Base-by-base conservation (phyloP, 164 flowering plant species). In the Magnolia officinalis region DNA sequence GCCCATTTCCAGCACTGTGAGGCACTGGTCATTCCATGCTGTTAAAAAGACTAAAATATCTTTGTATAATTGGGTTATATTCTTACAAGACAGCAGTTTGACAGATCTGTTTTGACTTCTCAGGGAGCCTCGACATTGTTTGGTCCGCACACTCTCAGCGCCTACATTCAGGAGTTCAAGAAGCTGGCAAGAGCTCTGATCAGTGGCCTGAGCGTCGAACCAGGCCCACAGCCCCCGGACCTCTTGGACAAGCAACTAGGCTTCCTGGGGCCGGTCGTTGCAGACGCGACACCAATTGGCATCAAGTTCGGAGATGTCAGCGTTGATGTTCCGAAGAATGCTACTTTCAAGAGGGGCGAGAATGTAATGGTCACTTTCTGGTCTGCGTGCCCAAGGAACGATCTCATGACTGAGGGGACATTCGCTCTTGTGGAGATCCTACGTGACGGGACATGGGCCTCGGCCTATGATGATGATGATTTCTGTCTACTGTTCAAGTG, bases 331-430 rank as follows among this genome's bases (percentile, higher is more conserved):
- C 96, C 95, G 21, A 69, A 78, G 58, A 96, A 92, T 78, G 80
- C 93, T 73, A 88, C 91, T 63, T 94, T 90, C 86, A 91, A 83
- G 82, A 86, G 83, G 76, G 96, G 96, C 9, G 89, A 82, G 70
- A 85, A 45, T 70, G 98, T 91, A 29, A 76, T 79, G 2, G 97
- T 81, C 26, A 79, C 83, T 37, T 96, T 96, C 81, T 91, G 92
- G 94, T 90, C 99, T 24, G 98, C 96, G 50, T 94, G 98, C 80
- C 98, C 98, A 0, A 85, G 99, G 78, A 94, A 96, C 74, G 98
- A 92, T 82, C 96, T 96, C 72, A 86, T 94, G 97, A 93, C 98
- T 2, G 98, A 91, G 78, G 99, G 98, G 19, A 94, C 99, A 61
- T 96, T 88, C 80, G 82, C 96, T 45, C 87, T 94, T 55, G 98